Conservation (phyloP, 2,329 filamentous ascomycete species). For the Fusarium vanettenii region DNA sequence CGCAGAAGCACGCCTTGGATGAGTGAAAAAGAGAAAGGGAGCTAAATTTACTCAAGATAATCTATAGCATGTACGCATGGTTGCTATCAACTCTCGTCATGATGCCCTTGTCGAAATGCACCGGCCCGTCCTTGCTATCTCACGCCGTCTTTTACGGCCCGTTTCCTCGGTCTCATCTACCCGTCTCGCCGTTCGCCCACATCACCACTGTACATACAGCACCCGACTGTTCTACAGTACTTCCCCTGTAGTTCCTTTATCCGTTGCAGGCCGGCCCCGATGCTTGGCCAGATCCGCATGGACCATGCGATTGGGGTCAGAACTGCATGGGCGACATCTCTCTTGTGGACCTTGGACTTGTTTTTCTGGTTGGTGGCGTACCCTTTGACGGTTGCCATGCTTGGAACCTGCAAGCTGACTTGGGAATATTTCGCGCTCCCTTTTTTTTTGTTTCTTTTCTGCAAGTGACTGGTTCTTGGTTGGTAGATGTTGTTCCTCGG, state of each 20-base stretch:
- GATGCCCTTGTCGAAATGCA: slow-evolving; percentile 29
- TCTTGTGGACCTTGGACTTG: background rate
- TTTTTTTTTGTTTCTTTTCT: slow-evolving; percentile 9
- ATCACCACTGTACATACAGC: background rate
- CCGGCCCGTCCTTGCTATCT: slow-evolving; percentile 33
- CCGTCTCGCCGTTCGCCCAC: background rate
- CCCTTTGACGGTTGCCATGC: slow-evolving; percentile 20
- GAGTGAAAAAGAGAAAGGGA: background rate
- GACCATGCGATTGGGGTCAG: slow-evolving; percentile 31
- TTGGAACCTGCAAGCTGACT: background rate
- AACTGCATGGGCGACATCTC: slow-evolving; percentile 8
- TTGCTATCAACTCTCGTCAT: background rate
- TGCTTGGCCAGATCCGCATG: slow-evolving; percentile 30
- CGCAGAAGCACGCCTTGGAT: background rate
- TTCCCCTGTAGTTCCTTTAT: background rate
- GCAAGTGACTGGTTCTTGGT: background rate
- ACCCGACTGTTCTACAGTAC: background rate
- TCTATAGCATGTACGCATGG: background rate
- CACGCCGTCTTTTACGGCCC: slow-evolving; percentile 33
- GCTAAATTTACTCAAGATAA: background rate
- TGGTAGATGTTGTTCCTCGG: background rate
- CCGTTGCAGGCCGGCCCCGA: background rate
- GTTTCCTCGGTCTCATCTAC: slow-evolving; percentile 19
- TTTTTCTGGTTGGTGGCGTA: slow-evolving; percentile 13
- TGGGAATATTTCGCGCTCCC: slow-evolving; percentile 15